Percentiles rank a stretch among this genome's conserved stretches.
Conservation (phyloP, 2,329 filamentous ascomycete species). For the Lecanicillium sp. region DNA sequence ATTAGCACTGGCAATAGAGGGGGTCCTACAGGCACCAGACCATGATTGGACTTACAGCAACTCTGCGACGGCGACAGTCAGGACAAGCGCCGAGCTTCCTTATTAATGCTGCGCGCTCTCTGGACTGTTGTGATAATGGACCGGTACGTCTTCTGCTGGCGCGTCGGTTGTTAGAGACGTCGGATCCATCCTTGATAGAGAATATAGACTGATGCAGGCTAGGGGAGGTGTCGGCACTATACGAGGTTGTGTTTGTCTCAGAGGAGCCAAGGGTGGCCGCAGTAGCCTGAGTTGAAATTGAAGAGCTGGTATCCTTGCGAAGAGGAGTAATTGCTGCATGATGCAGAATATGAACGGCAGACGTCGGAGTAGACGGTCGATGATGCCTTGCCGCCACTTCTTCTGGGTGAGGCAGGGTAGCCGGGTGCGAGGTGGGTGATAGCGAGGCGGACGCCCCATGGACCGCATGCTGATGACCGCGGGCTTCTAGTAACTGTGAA, state of each 20-base stretch:
- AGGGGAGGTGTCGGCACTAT: constrained; percentile 37
- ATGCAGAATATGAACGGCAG: constrained; percentile 20
- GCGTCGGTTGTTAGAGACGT: constrained; percentile 43
- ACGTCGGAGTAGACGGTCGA: constrained; percentile 12
- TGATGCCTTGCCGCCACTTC: constrained; percentile 4
- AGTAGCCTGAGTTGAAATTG: constrained; percentile 40
- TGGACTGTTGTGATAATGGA: constrained; percentile 48
- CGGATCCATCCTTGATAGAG: constrained; percentile 46
- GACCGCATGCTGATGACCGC: constrained; percentile 1
- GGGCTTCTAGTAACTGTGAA: constrained; percentile 2
- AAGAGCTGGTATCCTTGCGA: constrained; percentile 42
- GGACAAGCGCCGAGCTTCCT: constrained; percentile 49
- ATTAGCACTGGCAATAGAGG: too few relatives aligned
- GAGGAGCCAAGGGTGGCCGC: constrained; percentile 25
- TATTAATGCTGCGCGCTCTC: constrained; percentile 51
- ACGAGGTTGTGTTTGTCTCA: constrained; percentile 20
- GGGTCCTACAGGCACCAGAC: constrained; percentile 8
- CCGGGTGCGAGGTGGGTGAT: constrained; percentile 8
- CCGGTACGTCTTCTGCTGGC: constrained; percentile 51
- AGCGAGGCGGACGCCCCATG: constrained; percentile 4
- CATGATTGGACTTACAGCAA: constrained; percentile 41
- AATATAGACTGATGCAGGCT: constrained; percentile 43
- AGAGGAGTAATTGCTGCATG: constrained; percentile 13
- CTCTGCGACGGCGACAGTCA: constrained; percentile 47
- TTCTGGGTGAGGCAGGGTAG: constrained; percentile 4